Base-by-base conservation (phyloP, 2,329 filamentous ascomycete species). In the Diaporthe sp. region DNA sequence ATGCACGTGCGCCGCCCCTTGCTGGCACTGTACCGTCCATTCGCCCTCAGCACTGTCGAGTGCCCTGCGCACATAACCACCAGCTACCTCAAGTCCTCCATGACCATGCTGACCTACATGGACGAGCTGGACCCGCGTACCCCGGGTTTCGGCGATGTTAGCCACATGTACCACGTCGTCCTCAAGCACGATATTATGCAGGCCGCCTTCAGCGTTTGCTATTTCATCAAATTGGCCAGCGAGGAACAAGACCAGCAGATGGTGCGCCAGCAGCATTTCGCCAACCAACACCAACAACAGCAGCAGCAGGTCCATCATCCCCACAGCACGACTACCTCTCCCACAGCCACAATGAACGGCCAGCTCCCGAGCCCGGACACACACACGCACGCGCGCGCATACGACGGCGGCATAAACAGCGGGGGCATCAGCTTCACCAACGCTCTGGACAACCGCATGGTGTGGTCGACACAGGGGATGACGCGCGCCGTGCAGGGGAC, bases 171-270 rank as follows among this genome's bases (percentile, higher is more conserved):
- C 73, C 85, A 89, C 75, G 85, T 89, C 67, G 83, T 90, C 15
- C 80, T 91, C 49, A 89, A 88, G 78, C 85, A 87, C 76, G 89
- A 91, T 77, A 87, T 91, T 34, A 83, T 90, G 28, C 88, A 90
- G 80, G 88, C 89, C 0, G 87, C 88, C 3, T 85, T 91, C 60
- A 89, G 88, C 75, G 83, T 91, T 17, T 91, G 89, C 79, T 90
- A 88, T 77, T 91, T 89, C 74, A 89, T 91, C 79, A 85, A 84
- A 73, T 82, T 82, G 39, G 80, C 82, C 57, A 67, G 77, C 63
- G 75, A 79, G 55, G 70, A 75, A 39, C 58, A 75, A 37, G 68
- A 51, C 58, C 44, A 55, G 37, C 68, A 49, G 34, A 20, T 28
- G 44, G 44, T 31, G 6, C 65, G 22, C 22, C 65, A 68, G 13